Conservation (phyloP, 2,329 filamentous ascomycete species). For the Colletotrichum tropicicola region DNA sequence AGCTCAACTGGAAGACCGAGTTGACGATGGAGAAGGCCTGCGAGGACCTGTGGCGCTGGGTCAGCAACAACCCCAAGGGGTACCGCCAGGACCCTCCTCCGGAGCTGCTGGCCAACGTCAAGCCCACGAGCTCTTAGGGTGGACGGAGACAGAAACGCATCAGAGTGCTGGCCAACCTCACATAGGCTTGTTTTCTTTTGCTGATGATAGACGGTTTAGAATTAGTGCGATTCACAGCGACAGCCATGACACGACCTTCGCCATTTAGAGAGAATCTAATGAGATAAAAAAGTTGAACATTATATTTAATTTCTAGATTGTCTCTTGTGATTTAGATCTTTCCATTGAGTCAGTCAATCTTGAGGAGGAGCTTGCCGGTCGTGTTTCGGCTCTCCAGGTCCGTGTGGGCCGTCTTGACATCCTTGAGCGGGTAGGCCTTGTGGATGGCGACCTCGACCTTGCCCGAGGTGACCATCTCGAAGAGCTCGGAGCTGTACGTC, state of each 20-base stretch:
- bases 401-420: conserved; percentile 76
- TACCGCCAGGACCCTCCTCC: conserved; percentile 92
- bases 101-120: conserved; percentile 75
- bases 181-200: too few relatives aligned
- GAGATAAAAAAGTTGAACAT: conserved; percentile 7
- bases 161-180: too few relatives aligned
- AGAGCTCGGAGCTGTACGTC: conserved; percentile 75
- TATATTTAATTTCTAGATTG: neutral
- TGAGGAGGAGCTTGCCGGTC: conserved; percentile 83
- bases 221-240: conserved; percentile 24
- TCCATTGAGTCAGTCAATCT: conserved; percentile 54
- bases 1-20: conserved; percentile 93
- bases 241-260: conserved; percentile 17
- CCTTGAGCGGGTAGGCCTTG: conserved; percentile 78
- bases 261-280: conserved; percentile 10
- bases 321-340: neutral
- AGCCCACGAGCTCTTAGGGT: conserved; percentile 41
- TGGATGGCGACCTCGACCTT: conserved; percentile 80
- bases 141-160: too few relatives aligned
- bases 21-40: conserved; percentile 92
- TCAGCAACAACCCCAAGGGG: conserved; percentile 93
- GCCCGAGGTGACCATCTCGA: conserved; percentile 73
- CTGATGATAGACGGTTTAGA: conserved; percentile 14
- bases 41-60: conserved; percentile 95
- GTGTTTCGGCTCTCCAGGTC: conserved; percentile 87